These are phyloP conservation scores for Spirogloea muscicola DNA, from an alignment of 139 green algal genomes.

Conservation along the genomic window DNA sequence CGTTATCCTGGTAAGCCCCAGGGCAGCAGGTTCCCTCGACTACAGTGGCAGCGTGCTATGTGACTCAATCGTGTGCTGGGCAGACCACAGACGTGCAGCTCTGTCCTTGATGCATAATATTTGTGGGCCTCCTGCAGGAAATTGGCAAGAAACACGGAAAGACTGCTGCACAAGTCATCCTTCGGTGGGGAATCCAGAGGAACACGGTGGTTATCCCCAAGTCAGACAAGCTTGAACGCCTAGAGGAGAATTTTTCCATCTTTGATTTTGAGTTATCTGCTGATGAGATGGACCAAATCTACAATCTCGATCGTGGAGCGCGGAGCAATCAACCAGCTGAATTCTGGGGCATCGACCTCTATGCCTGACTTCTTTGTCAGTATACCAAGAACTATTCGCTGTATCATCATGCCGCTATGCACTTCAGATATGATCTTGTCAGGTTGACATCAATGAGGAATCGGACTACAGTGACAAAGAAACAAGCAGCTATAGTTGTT, in stretches of 20 bases:
- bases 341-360: slow-evolving; percentile 34
- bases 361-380: too few species aligned
- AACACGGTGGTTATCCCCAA: slow-evolving; percentile 77
- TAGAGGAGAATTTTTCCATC: slow-evolving; percentile 44
- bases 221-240: slow-evolving; percentile 34
- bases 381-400: too few species aligned
- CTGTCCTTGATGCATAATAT: too few species aligned
- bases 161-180: slow-evolving; percentile 59
- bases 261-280: slow-evolving; percentile 42
- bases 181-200: slow-evolving; percentile 70
- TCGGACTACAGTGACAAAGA: too few species aligned
- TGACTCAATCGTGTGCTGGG: too few species aligned
- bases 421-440: too few species aligned
- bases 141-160: slow-evolving; percentile 26
- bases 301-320: slow-evolving; percentile 2
- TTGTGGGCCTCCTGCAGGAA: slow-evolving; percentile 27
- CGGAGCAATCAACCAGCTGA: slow-evolving; percentile 26
- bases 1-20: slow-evolving; percentile 14
- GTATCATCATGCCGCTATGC: too few species aligned
- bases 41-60: too few species aligned
- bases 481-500: too few species aligned
- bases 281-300: slow-evolving; percentile 40
- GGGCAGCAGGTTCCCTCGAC: too few species aligned
- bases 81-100: too few species aligned
- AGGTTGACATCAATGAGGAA: too few species aligned